Evolutionary conservation across 345 rosid genomes (phyloP).

Genomic region (Sapria himalayana): DNA sequence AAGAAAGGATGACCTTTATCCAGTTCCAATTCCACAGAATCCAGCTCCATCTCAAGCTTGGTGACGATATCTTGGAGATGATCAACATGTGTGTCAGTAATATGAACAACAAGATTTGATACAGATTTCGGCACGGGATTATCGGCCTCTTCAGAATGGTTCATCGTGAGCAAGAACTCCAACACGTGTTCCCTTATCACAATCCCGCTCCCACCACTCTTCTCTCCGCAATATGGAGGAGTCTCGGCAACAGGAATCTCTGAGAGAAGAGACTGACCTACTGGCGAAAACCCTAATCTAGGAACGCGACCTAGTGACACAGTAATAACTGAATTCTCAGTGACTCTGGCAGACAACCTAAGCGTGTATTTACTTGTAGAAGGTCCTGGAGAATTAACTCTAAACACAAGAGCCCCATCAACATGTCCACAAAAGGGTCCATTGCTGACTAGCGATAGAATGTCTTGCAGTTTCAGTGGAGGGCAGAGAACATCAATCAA

Average conservation of each 20-base stretch:
- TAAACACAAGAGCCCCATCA: constrained; percentile 77
- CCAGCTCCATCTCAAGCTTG: constrained; percentile 77
- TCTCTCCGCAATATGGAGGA: constrained; percentile 25
- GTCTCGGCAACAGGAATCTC: constrained; percentile 79
- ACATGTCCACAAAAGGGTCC: constrained; percentile 89
- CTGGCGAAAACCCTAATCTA: constrained; percentile 67
- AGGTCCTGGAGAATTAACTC: constrained; percentile 92
- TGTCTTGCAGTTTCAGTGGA: constrained; percentile 85
- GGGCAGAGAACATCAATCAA: constrained; percentile 86
- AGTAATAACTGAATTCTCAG: constrained; percentile 73
- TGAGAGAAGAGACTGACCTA: constrained; percentile 60
- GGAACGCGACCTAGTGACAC: constrained; percentile 90
- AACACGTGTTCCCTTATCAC: constrained; percentile 97
- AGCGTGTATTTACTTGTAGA: constrained; percentile 58
- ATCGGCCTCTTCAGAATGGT: constrained; percentile 96
- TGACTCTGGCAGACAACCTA: constrained; percentile 77
- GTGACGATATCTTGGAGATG: constrained; percentile 85
- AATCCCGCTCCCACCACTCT: constrained; percentile 38
- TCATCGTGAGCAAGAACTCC: constrained; percentile 83
- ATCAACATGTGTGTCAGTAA: constrained; percentile 77
- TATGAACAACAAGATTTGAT: constrained; percentile 79
- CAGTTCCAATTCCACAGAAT: constrained; percentile 66
- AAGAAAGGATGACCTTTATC: constrained; percentile 95
- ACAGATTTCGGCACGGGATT: constrained; percentile 78
- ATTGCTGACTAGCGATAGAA: constrained; percentile 77